These are phyloP conservation scores for Megacollybia marginata DNA, from an alignment of 768 basidiomycete species.

Conservation along the genomic window DNA sequence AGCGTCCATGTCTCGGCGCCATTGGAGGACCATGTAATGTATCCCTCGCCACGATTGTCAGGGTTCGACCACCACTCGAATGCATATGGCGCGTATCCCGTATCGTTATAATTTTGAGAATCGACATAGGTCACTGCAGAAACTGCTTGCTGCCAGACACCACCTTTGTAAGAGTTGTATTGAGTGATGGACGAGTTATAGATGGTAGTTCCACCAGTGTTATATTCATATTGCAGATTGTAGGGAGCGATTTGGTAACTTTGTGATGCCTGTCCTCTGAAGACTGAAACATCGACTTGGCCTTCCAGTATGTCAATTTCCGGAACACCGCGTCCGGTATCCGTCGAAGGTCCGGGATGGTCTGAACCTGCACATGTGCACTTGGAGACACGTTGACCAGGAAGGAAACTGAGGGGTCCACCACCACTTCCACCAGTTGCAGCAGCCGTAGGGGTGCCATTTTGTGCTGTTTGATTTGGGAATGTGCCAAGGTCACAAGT, in stretches of 20 bases:
- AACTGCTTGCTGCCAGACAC: constrained; percentile 65
- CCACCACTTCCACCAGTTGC: constrained; percentile 45
- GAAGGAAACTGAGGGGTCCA: constrained; percentile 61
- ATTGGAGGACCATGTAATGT: constrained; percentile 77
- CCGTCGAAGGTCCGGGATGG: constrained; percentile 78
- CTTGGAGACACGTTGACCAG: constrained; percentile 80
- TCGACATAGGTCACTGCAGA: constrained; percentile 57
- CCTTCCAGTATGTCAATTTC: constrained; percentile 94
- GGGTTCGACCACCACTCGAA: constrained; percentile 81
- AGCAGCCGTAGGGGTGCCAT: constrained; percentile 52
- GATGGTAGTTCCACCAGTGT: constrained; percentile 44
- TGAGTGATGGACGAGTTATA: constrained; percentile 42
- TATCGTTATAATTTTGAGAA: constrained; percentile 46
- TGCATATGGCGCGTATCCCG: constrained; percentile 54
- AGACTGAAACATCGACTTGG: constrained; percentile 46
- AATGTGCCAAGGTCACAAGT: constrained; percentile 83
- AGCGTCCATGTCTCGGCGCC: constrained; percentile 67
- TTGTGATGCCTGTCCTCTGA: constrained; percentile 68
- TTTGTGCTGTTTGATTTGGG: constrained; percentile 64
- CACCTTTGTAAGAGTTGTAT: constrained; percentile 67
- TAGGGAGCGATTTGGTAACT: constrained; percentile 78
- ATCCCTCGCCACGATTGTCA: constrained; percentile 52
- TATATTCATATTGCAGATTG: constrained; percentile 59
- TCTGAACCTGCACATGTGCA: constrained; percentile 84
- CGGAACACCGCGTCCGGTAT: constrained; percentile 70